A percentile compares a stretch with the other conserved stretches of the same genome.
Evolutionary conservation across 208 protist species (phyloP).

Genomic region (Trypanosoma melophagium): DNA sequence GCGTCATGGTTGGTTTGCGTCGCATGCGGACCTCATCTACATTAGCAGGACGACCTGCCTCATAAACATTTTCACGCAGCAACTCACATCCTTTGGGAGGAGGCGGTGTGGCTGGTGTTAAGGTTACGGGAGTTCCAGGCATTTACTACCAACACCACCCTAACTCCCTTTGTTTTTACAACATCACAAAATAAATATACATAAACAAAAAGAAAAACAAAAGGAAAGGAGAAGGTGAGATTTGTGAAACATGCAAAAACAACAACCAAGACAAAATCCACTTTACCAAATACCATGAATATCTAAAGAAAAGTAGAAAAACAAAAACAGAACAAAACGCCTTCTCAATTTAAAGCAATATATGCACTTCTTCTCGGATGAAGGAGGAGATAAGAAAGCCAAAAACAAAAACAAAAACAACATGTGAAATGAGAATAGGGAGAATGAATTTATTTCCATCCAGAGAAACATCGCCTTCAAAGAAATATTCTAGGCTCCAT

Average conservation of each 20-base stretch:
- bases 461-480: no score
- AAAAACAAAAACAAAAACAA: no score
- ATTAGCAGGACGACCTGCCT: slow-evolving; percentile 34
- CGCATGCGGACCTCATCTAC: slow-evolving; percentile 67
- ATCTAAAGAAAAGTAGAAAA: no score
- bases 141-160: neutral
- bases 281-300: no score
- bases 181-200: neutral
- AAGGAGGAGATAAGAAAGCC: no score
- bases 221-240: no score
- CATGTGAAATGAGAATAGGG: no score
- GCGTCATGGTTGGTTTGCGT: slow-evolving; percentile 74
- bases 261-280: neutral
- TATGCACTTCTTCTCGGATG: no score
- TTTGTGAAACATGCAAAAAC: neutral
- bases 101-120: slow-evolving; percentile 23
- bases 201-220: neutral
- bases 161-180: neutral
- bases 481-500: slow-evolving; percentile 31
- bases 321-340: no score
- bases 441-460: no score
- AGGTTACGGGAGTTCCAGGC: neutral
- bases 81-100: slow-evolving; percentile 68
- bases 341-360: no score
- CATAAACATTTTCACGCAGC: slow-evolving; percentile 77